phyloP scores from a whole-genome alignment of 1,284 basidiomycete species.

The Ceratobasidium papillatum region DNA sequence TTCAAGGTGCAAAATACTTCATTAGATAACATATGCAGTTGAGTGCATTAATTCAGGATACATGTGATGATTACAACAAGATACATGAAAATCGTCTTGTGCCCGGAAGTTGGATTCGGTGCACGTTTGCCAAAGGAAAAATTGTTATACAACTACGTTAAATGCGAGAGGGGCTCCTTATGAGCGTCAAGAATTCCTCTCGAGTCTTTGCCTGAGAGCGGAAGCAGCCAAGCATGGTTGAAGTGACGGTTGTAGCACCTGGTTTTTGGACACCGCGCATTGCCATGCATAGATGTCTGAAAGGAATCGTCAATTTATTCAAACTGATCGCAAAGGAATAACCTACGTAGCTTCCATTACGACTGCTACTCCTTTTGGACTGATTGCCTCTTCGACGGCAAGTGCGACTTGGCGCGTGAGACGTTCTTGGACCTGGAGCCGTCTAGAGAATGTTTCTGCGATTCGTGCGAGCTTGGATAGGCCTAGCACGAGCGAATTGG shows the following conservation, averaged over 20 bases:
- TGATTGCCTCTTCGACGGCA: slow-evolving; percentile 96
- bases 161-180: slow-evolving; percentile 56
- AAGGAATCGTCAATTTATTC: neutral
- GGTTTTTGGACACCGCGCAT: slow-evolving; percentile 99
- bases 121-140: neutral
- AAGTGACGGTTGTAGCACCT: slow-evolving; percentile 93
- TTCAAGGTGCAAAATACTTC: neutral
- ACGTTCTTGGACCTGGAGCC: slow-evolving; percentile 97
- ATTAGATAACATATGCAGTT: slow-evolving; percentile 29
- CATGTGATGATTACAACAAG: neutral
- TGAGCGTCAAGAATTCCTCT: slow-evolving; percentile 90
- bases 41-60: slow-evolving; percentile 30
- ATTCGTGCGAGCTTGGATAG: slow-evolving; percentile 98
- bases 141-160: neutral
- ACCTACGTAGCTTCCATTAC: slow-evolving; percentile 98
- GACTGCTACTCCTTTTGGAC: slow-evolving; percentile 97
- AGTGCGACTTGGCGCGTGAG: slow-evolving; percentile 98
- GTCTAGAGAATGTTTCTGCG: slow-evolving; percentile 95
- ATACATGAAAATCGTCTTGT: neutral
- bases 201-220: slow-evolving; percentile 96
- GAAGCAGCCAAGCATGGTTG: slow-evolving; percentile 99
- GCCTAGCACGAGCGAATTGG: slow-evolving; percentile 93
- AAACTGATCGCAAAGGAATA: neutral
- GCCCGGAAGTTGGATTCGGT: slow-evolving; percentile 36
- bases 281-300: slow-evolving; percentile 98